Conservation (phyloP, 108 stramenopile genomes). For the Asterionellopsis glacialis region DNA sequence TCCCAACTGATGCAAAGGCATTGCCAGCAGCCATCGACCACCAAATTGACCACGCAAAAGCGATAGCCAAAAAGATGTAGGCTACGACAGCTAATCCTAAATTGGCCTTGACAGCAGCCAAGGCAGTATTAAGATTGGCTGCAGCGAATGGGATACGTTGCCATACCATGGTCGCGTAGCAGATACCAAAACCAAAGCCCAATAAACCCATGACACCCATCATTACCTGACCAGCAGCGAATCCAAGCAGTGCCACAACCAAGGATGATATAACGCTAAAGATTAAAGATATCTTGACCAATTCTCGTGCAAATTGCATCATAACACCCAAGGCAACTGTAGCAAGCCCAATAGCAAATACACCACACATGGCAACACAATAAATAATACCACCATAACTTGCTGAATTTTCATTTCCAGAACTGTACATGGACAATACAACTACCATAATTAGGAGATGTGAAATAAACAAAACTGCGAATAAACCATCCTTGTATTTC, state of each 20-base stretch:
- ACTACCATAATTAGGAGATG: conserved; percentile 47
- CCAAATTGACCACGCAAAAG: conserved; percentile 57
- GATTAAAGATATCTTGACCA: conserved; percentile 61
- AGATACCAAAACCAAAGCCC: conserved; percentile 41
- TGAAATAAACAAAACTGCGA: conserved; percentile 52
- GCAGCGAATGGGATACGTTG: conserved; percentile 77
- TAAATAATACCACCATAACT: conserved; percentile 18
- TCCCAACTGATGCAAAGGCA: conserved; percentile 12
- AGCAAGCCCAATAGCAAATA: conserved; percentile 32
- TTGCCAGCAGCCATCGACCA: conserved; percentile 53
- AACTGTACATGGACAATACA: conserved; percentile 14
- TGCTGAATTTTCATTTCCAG: conserved; percentile 13
- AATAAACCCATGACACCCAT: conserved; percentile 37
- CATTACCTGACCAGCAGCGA: conserved; percentile 23
- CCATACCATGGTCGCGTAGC: conserved; percentile 70
- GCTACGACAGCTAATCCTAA: conserved; percentile 47
- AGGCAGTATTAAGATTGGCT: conserved; percentile 54
- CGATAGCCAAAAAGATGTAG: conserved; percentile 33
- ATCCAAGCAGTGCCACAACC: conserved; percentile 26
- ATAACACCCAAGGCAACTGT: conserved; percentile 52
- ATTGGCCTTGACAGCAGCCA: conserved; percentile 64
- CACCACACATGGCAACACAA: conserved; percentile 16
- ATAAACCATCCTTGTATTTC: conserved; percentile 33
- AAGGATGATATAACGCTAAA: conserved; percentile 39
- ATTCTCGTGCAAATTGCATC: conserved; percentile 46